Evolutionary conservation across 2,329 filamentous ascomycete genomes (phyloP).

Genomic region (Aureobasidium namibiae): DNA sequence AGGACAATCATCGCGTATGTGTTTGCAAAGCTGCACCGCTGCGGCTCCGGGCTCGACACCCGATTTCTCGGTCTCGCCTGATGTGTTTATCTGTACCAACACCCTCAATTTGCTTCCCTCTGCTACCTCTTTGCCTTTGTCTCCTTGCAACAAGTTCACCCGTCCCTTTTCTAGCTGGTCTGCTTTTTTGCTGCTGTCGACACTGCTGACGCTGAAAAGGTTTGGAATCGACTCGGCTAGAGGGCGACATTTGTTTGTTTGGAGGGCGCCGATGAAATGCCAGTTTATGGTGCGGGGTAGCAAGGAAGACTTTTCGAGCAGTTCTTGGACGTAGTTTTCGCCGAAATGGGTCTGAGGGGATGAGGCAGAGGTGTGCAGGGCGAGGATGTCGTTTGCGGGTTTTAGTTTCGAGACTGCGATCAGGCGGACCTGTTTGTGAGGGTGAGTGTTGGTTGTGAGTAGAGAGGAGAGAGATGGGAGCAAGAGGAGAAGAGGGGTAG

Average conservation of each 20-base stretch:
- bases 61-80: constrained; percentile 76
- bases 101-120: constrained; percentile 48
- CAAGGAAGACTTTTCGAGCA: constrained; percentile 73
- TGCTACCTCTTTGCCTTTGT: constrained; percentile 20
- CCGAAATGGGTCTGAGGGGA: constrained; percentile 75
- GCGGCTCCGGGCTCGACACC: constrained; percentile 63
- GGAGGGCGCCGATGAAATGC: constrained; percentile 95
- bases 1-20: constrained; percentile 63
- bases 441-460: not conserved
- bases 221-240: constrained; percentile 78
- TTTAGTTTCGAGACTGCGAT: constrained; percentile 97
- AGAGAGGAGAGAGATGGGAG: not conserved
- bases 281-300: constrained; percentile 72
- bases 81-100: constrained; percentile 94
- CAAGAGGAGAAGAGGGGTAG: no score
- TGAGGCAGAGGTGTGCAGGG: constrained; percentile 54
- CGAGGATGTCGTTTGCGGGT: constrained; percentile 81
- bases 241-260: constrained; percentile 86
- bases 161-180: constrained; percentile 71
- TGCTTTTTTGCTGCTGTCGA: constrained; percentile 84
- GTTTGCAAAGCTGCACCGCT: constrained; percentile 55
- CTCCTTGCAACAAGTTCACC: constrained; percentile 41
- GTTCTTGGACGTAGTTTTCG: constrained; percentile 82
- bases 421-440: constrained; percentile 57
- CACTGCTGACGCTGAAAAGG: constrained; percentile 83